Evolutionary conservation across 805 yeast genomes (phyloP).

Genomic region (Barnettozyma pratensis): DNA sequence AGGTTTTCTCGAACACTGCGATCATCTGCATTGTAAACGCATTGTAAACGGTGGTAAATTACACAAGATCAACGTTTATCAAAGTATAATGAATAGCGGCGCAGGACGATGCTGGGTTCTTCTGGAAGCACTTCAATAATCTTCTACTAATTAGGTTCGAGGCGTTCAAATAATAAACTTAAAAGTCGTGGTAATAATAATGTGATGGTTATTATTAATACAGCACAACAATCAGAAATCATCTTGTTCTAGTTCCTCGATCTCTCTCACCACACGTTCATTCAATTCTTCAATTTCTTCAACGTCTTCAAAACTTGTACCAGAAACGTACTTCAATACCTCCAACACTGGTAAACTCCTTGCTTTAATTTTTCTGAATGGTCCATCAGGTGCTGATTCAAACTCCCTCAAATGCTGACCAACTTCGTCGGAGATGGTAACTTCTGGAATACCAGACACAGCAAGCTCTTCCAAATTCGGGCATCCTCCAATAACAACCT

Average conservation of each 20-base stretch:
- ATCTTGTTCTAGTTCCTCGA: background rate
- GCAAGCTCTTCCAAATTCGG: background rate
- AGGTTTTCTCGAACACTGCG: too few relatives aligned
- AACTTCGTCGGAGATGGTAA: background rate
- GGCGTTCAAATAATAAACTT: too few relatives aligned
- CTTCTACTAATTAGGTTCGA: too few relatives aligned
- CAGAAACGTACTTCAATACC: background rate
- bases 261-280: background rate
- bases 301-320: background rate
- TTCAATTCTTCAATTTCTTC: slow-evolving; percentile 1
- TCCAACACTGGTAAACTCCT: slow-evolving; percentile 1
- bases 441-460: background rate
- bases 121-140: too few relatives aligned
- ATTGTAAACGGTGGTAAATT: too few relatives aligned
- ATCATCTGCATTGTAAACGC: too few relatives aligned
- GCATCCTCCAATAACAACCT: background rate
- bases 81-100: too few relatives aligned
- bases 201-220: too few relatives aligned
- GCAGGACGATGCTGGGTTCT: too few relatives aligned
- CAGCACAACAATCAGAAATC: background rate
- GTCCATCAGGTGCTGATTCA: background rate
- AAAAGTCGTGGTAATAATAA: too few relatives aligned
- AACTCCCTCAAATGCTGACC: background rate
- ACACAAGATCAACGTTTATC: too few relatives aligned
- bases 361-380: background rate